phyloP scores from a whole-genome alignment of 2,329 filamentous ascomycete species.

The Pseudogymnoascus sp. region DNA sequence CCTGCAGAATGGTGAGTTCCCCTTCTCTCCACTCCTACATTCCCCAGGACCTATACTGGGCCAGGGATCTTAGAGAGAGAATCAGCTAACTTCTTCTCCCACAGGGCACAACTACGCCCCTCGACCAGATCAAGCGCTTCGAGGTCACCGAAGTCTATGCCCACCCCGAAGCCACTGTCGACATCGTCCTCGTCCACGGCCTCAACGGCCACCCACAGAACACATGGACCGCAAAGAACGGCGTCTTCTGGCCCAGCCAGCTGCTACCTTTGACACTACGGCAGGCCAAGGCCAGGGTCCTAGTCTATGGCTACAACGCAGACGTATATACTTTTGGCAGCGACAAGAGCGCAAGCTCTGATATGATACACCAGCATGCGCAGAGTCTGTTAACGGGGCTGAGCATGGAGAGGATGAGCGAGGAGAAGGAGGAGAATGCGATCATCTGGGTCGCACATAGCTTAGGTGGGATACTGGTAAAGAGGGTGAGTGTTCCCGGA shows the following conservation, averaged over 20 bases:
- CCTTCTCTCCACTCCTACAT: neutral
- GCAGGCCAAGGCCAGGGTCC: conserved; percentile 51
- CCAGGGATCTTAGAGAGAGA: neutral
- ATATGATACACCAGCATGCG: conserved; percentile 63
- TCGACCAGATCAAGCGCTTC: conserved; percentile 42
- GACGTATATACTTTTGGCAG: conserved; percentile 45
- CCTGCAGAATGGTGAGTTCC: neutral
- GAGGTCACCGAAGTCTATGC: conserved; percentile 53
- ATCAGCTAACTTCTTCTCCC: neutral
- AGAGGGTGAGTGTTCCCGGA: conserved; percentile 36
- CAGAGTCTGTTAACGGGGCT: conserved; percentile 59
- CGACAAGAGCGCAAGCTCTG: conserved; percentile 52
- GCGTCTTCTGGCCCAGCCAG: conserved; percentile 62
- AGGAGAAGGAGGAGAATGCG: conserved; percentile 51
- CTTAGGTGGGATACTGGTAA: conserved; percentile 65
- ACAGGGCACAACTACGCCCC: conserved; percentile 43
- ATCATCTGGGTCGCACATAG: conserved; percentile 74
- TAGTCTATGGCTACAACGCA: conserved; percentile 71
- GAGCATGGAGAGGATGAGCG: conserved; percentile 53
- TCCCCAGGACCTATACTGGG: neutral
- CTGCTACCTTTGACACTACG: conserved; percentile 56
- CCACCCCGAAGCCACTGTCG: conserved; percentile 51
- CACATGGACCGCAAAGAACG: conserved; percentile 53
- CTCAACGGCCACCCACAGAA: conserved; percentile 58
- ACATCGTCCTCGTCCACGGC: conserved; percentile 66